phyloP scores from a whole-genome alignment of 805 yeast genomes.

The Starmerella etchellsii region DNA sequence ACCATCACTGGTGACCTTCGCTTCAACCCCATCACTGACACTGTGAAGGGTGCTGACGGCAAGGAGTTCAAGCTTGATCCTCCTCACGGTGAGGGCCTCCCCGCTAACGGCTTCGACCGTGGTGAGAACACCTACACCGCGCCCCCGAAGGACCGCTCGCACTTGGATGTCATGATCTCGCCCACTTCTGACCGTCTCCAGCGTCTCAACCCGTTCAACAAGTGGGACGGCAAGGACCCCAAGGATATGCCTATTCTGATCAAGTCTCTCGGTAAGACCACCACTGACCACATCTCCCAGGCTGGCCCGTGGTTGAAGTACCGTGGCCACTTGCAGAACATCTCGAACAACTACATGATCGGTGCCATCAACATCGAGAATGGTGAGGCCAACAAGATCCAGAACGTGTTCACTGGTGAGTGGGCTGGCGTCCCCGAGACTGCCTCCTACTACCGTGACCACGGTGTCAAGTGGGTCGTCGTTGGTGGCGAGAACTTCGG shows the following conservation, averaged over 20 bases:
- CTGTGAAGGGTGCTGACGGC: slow-evolving; percentile 77
- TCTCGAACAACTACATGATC: slow-evolving; percentile 97
- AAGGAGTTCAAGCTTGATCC: slow-evolving; percentile 77
- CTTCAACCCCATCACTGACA: slow-evolving; percentile 90
- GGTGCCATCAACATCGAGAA: slow-evolving; percentile 98
- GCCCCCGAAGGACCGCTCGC: slow-evolving; percentile 77
- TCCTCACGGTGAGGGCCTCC: slow-evolving; percentile 85
- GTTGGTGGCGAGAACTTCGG: slow-evolving; percentile 98
- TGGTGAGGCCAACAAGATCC: slow-evolving; percentile 82
- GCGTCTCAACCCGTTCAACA: slow-evolving; percentile 79
- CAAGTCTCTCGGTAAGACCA: slow-evolving; percentile 94
- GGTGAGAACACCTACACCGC: slow-evolving; percentile 96
- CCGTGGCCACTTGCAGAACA: slow-evolving; percentile 99
- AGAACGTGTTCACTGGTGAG: slow-evolving; percentile 83
- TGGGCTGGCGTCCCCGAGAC: slow-evolving; percentile 95
- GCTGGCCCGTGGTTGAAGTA: slow-evolving; percentile 99
- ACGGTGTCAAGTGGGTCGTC: slow-evolving; percentile 90
- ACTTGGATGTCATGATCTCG: slow-evolving; percentile 60
- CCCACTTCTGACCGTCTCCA: slow-evolving; percentile 96
- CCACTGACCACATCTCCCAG: slow-evolving; percentile 98
- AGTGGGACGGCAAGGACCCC: slow-evolving; percentile 97
- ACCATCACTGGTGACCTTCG: slow-evolving; percentile 93
- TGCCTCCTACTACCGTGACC: slow-evolving; percentile 86
- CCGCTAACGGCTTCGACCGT: slow-evolving; percentile 75
- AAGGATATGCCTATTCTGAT: slow-evolving; percentile 79